Conservation (phyloP, 108 stramenopile genomes). For the Epithemia pelagica region DNA sequence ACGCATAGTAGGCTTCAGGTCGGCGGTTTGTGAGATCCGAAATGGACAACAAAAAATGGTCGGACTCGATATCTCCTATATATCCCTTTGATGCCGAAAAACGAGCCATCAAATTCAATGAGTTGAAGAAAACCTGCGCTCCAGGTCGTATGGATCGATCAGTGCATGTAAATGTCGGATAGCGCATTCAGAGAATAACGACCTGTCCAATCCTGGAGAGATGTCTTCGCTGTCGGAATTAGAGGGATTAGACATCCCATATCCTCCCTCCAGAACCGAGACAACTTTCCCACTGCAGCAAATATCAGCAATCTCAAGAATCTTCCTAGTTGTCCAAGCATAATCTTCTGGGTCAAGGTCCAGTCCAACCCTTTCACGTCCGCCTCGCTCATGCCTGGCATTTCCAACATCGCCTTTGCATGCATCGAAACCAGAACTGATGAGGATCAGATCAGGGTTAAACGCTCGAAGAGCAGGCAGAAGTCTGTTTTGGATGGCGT, state of each 20-base stretch:
- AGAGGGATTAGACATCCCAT: constrained; percentile 55
- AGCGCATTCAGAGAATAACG: constrained; percentile 75
- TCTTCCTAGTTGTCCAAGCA: constrained; percentile 79
- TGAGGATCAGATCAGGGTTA: constrained; percentile 92
- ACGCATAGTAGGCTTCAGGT: too few species aligned
- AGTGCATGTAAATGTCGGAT: constrained; percentile 73
- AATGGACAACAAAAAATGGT: too few species aligned
- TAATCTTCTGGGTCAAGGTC: constrained; percentile 86
- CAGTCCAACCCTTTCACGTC: constrained; percentile 55
- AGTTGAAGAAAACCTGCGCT: constrained; percentile 27
- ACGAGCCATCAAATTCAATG: too few species aligned
- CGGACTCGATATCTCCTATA: too few species aligned
- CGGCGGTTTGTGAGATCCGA: too few species aligned
- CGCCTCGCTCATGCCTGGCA: constrained; percentile 66
- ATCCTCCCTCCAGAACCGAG: constrained; percentile 93
- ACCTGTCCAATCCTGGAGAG: constrained; percentile 43
- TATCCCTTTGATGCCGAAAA: too few species aligned
- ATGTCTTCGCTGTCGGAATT: constrained; percentile 10
- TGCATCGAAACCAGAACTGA: constrained; percentile 98
- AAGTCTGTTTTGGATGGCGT: constrained; percentile 69
- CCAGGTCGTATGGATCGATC: constrained; percentile 67
- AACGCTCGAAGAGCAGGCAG: constrained; percentile 87
- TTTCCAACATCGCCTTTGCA: constrained; percentile 85
- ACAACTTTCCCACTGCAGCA: constrained; percentile 88
- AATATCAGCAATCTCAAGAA: constrained; percentile 82